Percentiles rank a stretch among this genome's conserved stretches.
phyloP scores from a whole-genome alignment of 352 stramenopile species.

The Phytophthora kernoviae region DNA sequence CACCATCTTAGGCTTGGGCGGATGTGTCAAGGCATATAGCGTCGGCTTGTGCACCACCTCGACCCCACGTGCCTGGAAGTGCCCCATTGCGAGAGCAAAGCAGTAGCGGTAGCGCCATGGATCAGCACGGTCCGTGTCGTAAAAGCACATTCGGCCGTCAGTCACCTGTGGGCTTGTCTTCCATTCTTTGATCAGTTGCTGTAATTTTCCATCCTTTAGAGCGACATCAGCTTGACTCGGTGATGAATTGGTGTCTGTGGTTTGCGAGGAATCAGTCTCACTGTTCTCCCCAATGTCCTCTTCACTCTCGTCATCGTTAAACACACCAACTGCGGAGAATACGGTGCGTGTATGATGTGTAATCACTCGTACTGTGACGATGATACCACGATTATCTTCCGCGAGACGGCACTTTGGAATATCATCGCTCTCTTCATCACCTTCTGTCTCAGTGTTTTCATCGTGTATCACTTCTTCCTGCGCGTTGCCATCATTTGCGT shows the following conservation, averaged over 20 bases:
- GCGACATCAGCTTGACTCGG: background rate
- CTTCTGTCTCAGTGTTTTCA: slow-evolving; percentile 7
- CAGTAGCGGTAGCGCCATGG: slow-evolving; percentile 69
- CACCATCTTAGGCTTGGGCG: slow-evolving; percentile 43
- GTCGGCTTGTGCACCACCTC: slow-evolving; percentile 52
- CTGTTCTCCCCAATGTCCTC: background rate
- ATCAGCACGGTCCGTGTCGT: slow-evolving; percentile 55
- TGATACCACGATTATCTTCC: slow-evolving; percentile 35
- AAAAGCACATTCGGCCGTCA: slow-evolving; percentile 75
- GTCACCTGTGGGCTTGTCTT: slow-evolving; percentile 48
- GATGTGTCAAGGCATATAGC: slow-evolving; percentile 28
- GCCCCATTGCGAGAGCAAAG: slow-evolving; percentile 60
- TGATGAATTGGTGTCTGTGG: slow-evolving; percentile 1
- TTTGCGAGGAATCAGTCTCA: slow-evolving; percentile 11
- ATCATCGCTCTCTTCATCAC: slow-evolving; percentile 15
- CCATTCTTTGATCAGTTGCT: slow-evolving; percentile 25
- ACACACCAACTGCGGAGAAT: slow-evolving; percentile 10
- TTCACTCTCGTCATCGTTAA: slow-evolving; percentile 11
- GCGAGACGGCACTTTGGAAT: slow-evolving; percentile 33
- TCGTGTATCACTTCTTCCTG: slow-evolving; percentile 12
- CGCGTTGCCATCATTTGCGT: slow-evolving; percentile 10
- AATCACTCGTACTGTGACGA: slow-evolving; percentile 36
- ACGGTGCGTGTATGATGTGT: slow-evolving; percentile 27
- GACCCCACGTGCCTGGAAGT: slow-evolving; percentile 57
- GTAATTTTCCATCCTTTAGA: slow-evolving; percentile 1